Evolutionary conservation across 2,329 filamentous ascomycete genomes (phyloP).

Genomic region (Beauveria australis): DNA sequence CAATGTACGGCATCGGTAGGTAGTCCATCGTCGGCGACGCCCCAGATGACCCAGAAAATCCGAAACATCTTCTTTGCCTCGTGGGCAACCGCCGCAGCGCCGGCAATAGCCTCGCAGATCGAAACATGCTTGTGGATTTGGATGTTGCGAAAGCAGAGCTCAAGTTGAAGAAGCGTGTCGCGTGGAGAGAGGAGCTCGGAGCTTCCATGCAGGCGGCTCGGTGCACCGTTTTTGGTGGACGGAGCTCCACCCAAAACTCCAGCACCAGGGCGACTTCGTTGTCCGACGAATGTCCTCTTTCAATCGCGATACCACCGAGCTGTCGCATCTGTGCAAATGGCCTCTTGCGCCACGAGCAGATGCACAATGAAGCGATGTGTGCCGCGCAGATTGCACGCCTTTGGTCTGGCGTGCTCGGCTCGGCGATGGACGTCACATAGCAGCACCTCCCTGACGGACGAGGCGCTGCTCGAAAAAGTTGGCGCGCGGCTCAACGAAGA

Average conservation of each 20-base stretch:
- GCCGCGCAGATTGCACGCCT: constrained; percentile 11
- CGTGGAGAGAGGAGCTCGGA: not conserved
- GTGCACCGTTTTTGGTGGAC: not conserved
- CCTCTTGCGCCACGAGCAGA: not conserved
- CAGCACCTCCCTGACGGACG: constrained; percentile 20
- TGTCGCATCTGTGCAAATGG: not conserved
- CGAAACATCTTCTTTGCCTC: constrained; percentile 33
- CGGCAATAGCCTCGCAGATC: constrained; percentile 22
- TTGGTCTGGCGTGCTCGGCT: constrained; percentile 7
- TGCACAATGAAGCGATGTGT: constrained; percentile 21
- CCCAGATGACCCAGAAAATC: constrained; percentile 28
- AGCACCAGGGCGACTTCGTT: not conserved
- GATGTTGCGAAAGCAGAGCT: not conserved
- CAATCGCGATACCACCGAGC: constrained; percentile 3
- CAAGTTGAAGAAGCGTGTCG: constrained; percentile 1
- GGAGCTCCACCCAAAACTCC: not conserved
- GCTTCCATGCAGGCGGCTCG: not conserved
- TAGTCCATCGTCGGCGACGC: constrained; percentile 25
- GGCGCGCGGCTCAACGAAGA: constrained; percentile 24
- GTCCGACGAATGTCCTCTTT: not conserved
- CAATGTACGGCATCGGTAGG: constrained; percentile 53
- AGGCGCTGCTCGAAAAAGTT: constrained; percentile 24
- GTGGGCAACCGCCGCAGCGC: constrained; percentile 27
- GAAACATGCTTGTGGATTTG: constrained; percentile 19
- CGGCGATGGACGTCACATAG: constrained; percentile 27